phyloP scores from a whole-genome alignment of 345 rosid species.

The Cardiospermum halicacabum region DNA sequence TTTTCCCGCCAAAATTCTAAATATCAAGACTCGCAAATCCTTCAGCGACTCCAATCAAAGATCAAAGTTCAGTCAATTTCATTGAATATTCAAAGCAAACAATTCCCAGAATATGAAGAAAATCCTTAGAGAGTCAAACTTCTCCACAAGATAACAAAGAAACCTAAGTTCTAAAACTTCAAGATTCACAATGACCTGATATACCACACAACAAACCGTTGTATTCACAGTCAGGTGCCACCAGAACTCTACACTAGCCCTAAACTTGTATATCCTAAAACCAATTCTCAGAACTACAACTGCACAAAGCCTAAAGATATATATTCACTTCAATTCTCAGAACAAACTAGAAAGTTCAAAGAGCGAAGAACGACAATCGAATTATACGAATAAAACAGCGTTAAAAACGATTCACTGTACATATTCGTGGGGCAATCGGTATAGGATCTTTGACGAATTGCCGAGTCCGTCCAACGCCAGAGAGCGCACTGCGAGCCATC shows the following conservation, averaged over 20 bases:
- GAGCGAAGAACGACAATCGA: constrained; percentile 8
- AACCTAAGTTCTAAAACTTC: constrained; percentile 14
- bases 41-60: not conserved
- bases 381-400: not conserved
- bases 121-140: not conserved
- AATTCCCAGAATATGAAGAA: constrained; percentile 14
- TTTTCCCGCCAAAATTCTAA: constrained; percentile 23
- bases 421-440: constrained; percentile 57
- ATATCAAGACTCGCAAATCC: not conserved
- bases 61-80: not conserved
- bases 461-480: constrained; percentile 45
- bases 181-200: not conserved
- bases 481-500: constrained; percentile 38
- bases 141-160: not conserved
- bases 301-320: constrained; percentile 17
- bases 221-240: constrained; percentile 15
- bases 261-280: constrained; percentile 9
- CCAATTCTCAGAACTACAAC: constrained; percentile 6
- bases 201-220: constrained; percentile 5
- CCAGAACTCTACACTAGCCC: constrained; percentile 18
- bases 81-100: constrained; percentile 7
- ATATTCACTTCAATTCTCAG: constrained; percentile 18
- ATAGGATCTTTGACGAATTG: constrained; percentile 35
- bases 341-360: not conserved
- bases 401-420: constrained; percentile 26